Evolutionary conservation across 495 filamentous ascomycete species (phyloP), one percentile per base, ranked within the genome.

Genomic region (Aspergillus bertholletiae): DNA sequence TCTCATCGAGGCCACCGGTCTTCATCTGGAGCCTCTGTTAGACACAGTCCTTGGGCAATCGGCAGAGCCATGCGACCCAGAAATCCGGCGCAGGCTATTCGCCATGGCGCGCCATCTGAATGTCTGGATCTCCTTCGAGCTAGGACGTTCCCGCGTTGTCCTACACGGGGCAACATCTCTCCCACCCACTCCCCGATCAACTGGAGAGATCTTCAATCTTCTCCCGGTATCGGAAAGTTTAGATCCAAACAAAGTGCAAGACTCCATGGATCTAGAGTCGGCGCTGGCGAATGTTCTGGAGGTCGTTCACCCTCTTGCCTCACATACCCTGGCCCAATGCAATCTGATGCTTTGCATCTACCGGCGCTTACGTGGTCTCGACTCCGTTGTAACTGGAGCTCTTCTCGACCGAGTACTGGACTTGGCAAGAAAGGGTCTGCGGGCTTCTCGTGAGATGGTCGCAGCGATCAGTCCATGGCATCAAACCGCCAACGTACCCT

Each of bases 261-360:
- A 71, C 28, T 54, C 65, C 6, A 57, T 64, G 12, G 68, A 73
- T 27, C 69, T 80, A 24, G 70, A 74, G 50, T 34, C 54, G 26
- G 65, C 71, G n/a, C 62, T 78, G 13, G 54, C 51, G 13, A 62
- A 68, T 30, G 73, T 75, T 7, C 61, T 76, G 0, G 66, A 70
- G 44, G 62, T 71, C n/a, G 39, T 60, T n/a, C 68, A 73, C 62
- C 60, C 62, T 13, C 58, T 65, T 28, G 68, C 74, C 0, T 66
- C 72, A 26, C 57, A 76, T 17, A 69, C 72, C 48, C 64, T 80
- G 11, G 67, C 77, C 15, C 78, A 78, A 61, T 74, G 74, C 51
- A 82, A 84, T 51, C 68, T 80, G 6, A 74, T 71, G 56, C 73
- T 83, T 15, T 80, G 77, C 59, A 74, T 78, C 40, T 80, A 73